A percentile compares a stretch with the other conserved stretches of the same genome.
These are phyloP conservation scores for Saturnispora ahearnii DNA, from an alignment of 805 yeast genomes.

Conservation along the genomic window DNA sequence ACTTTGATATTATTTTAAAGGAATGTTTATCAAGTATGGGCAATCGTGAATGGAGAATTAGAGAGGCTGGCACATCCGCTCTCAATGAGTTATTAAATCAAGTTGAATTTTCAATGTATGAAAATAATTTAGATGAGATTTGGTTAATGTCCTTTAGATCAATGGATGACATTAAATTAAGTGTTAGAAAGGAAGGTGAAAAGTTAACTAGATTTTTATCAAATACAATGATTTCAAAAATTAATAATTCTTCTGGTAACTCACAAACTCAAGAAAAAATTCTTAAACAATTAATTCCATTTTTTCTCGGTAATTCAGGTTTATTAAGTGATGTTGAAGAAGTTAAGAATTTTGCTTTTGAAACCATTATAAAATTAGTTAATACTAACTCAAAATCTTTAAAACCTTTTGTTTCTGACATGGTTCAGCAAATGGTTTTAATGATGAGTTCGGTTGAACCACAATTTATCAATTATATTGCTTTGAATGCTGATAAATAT, in stretches of 20 bases:
- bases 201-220: constrained; percentile 61
- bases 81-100: constrained; percentile 59
- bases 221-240: constrained; percentile 46
- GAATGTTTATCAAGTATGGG: constrained; percentile 67
- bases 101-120: constrained; percentile 45
- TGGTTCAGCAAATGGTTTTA: constrained; percentile 59
- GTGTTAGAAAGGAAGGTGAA: constrained; percentile 76
- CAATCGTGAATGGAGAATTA: constrained; percentile 81
- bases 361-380: constrained; percentile 63
- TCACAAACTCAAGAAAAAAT: constrained; percentile 32
- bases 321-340: constrained; percentile 81
- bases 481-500: constrained; percentile 82
- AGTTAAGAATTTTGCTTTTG: constrained; percentile 63
- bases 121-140: constrained; percentile 47
- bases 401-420: constrained; percentile 56
- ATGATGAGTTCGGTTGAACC: constrained; percentile 88
- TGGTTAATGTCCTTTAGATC: constrained; percentile 86
- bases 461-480: constrained; percentile 74
- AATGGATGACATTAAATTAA: constrained; percentile 90
- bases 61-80: constrained; percentile 80
- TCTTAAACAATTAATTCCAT: constrained; percentile 59
- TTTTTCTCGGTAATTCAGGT: constrained; percentile 71
- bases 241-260: constrained; percentile 39
- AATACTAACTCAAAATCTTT: constrained; percentile 52
- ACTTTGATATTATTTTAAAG: constrained; percentile 49